A percentile compares a stretch with the other conserved stretches of the same genome.
Conservation (phyloP, 441 rosid species). For the Pelargonium myrrhifolium region DNA sequence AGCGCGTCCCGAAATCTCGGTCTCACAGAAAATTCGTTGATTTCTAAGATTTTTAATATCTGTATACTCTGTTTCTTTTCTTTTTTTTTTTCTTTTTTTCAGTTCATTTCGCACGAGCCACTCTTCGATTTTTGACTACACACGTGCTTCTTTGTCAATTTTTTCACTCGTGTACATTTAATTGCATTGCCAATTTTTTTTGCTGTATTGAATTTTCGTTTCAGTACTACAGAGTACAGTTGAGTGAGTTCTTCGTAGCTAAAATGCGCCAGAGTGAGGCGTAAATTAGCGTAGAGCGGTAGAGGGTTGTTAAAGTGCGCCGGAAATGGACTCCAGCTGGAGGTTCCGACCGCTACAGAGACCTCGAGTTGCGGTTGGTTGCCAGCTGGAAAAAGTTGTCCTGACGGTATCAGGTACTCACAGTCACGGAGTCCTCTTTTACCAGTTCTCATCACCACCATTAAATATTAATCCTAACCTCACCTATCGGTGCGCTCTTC, state of each 20-base stretch:
- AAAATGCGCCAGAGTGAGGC: constrained; percentile 10
- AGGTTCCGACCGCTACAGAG: constrained; percentile 20
- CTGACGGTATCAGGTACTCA: background rate
- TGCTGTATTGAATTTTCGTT: too few relatives aligned
- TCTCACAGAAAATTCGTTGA: constrained; percentile 60
- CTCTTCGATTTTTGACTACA: background rate
- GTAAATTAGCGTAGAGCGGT: constrained; percentile 14
- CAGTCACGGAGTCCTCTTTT: too few relatives aligned
- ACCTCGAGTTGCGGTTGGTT: constrained; percentile 18
- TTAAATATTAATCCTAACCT: too few relatives aligned
- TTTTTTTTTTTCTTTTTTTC: too few relatives aligned
- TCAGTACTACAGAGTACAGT: too few relatives aligned
- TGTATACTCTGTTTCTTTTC: background rate
- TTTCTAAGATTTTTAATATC: constrained; percentile 22
- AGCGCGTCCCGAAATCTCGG: constrained; percentile 29
- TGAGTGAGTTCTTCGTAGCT: background rate
- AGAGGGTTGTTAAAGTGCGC: background rate
- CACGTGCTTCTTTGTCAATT: constrained; percentile 12
- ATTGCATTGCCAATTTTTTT: constrained; percentile 1
- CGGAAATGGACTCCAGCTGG: constrained; percentile 39
- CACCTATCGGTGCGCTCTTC: too few relatives aligned
- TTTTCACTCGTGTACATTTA: constrained; percentile 18
- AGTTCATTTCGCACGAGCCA: too few relatives aligned
- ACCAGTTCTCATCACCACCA: too few relatives aligned
- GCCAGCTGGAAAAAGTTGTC: constrained; percentile 28